Base-by-base conservation (phyloP, 1,284 basidiomycete genomes). In the Moesziomyces sp. region DNA sequence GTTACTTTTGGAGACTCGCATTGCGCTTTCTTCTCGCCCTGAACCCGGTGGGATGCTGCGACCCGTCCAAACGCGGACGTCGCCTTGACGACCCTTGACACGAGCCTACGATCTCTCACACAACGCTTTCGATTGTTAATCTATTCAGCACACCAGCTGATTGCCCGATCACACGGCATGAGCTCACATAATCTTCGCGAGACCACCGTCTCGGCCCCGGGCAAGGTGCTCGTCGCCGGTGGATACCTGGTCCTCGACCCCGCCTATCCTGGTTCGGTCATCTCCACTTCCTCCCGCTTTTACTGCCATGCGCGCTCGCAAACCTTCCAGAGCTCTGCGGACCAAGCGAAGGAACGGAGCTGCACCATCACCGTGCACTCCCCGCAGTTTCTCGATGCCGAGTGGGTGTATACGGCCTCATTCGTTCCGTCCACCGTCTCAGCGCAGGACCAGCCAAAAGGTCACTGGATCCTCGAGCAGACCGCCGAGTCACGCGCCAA, bases 271-370 rank as follows among this genome's bases (percentile, higher is more conserved):
- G 83, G 83, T 42, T 44, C 83, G 10, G 83, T 84, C 47, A 58
- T 83, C 14, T 93, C 95, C 0, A 96, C 96, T 8, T 92, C 92
- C 11, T 93, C 93, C 19, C 89, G 97, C 44, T 99, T 99, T 87
- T 98, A 96, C 86, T 91, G 93, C 19, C 68, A 84, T 56, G 84
- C 87, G 19, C 56, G 55, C 26, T 61, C 67, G 0, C 49, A 48
- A 5, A 45, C 59, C 10, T 45, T 35, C 10, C 6, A 30, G 3
- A 5, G 33, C 10, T 11, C 47, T 0, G 6, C 21, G 3, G 26
- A 45, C 8, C 6, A 28, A 5, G 5, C 45, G 1, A 8, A 4
- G 3, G n/a, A 33, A 4, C 45, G 52, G 3, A n/a, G 13, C 1
- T 56, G 52, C 51, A 50, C 47, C 4, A 86, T 98, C 77, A 87